Conservation (phyloP, 768 basidiomycete species). For the Lactifluus subvellereus region DNA sequence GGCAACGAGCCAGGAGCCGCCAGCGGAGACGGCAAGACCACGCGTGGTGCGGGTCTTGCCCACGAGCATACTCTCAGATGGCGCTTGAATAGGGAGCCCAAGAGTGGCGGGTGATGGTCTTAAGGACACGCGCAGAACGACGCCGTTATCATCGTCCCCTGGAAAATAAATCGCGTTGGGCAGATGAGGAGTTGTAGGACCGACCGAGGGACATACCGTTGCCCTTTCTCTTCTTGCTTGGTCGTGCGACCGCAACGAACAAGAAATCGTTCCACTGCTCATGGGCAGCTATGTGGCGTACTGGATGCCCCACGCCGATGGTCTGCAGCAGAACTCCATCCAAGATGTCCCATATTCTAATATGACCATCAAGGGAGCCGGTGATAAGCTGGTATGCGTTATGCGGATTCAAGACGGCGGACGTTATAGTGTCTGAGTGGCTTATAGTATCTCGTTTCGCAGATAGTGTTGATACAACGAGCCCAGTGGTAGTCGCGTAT, state of each 20-base stretch:
- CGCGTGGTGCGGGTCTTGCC: slow-evolving; percentile 63
- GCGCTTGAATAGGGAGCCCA: slow-evolving; percentile 36
- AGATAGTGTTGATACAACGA: slow-evolving; percentile 79
- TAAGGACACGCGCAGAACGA: slow-evolving; percentile 60
- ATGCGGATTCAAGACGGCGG: slow-evolving; percentile 70
- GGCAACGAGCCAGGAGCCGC: slow-evolving; percentile 72
- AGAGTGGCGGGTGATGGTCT: slow-evolving; percentile 41
- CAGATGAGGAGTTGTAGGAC: not conserved
- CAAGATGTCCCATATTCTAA: slow-evolving; percentile 91
- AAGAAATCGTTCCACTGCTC: slow-evolving; percentile 59
- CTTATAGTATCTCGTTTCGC: slow-evolving; percentile 38
- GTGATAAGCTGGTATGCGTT: slow-evolving; percentile 90
- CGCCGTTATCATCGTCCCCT: slow-evolving; percentile 37
- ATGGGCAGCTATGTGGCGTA: slow-evolving; percentile 68
- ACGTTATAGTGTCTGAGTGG: slow-evolving; percentile 57
- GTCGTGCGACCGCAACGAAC: slow-evolving; percentile 60
- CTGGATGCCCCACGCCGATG: slow-evolving; percentile 61
- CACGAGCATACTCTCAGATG: slow-evolving; percentile 48
- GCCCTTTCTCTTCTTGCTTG: slow-evolving; percentile 39
- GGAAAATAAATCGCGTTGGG: not conserved
- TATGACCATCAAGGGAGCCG: slow-evolving; percentile 71
- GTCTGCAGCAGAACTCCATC: slow-evolving; percentile 76
- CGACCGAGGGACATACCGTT: slow-evolving; percentile 26
- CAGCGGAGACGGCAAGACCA: slow-evolving; percentile 67
- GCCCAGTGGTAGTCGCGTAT: slow-evolving; percentile 69